Conservation (phyloP, 768 basidiomycete species). For the Agaricus sinodeliciosus region DNA sequence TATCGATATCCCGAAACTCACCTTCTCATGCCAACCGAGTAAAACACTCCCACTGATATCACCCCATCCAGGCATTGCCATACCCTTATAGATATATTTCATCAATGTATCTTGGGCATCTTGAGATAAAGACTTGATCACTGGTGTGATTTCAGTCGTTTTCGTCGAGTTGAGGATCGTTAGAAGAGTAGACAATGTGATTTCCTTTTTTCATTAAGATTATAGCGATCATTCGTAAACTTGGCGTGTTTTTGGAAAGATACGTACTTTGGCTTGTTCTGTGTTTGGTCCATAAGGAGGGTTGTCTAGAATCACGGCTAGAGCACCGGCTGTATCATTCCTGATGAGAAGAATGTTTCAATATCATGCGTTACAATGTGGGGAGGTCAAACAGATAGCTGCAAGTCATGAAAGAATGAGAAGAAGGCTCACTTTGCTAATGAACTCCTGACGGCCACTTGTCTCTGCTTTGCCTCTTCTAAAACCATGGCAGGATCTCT, state of each 20-base stretch:
- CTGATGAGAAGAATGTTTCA: constrained; percentile 29
- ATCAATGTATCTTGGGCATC: constrained; percentile 87
- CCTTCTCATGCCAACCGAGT: constrained; percentile 96
- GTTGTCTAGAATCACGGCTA: constrained; percentile 63
- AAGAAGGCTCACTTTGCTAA: constrained; percentile 59
- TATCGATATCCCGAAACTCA: constrained; percentile 22
- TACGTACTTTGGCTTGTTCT: constrained; percentile 85
- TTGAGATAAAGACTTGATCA: constrained; percentile 65
- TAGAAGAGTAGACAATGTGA: constrained; percentile 75
- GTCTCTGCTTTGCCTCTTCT: constrained; percentile 71
- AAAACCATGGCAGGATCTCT: constrained; percentile 68
- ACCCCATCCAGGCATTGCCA: constrained; percentile 64
- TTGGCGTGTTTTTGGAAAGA: neutral
- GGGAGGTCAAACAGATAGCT: neutral
- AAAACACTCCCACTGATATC: constrained; percentile 55
- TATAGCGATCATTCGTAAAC: neutral
- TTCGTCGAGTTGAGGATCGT: constrained; percentile 94
- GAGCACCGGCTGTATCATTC: constrained; percentile 69
- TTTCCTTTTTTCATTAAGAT: constrained; percentile 29
- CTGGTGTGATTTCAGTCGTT: constrained; percentile 72
- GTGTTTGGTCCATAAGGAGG: constrained; percentile 86
- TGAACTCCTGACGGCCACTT: constrained; percentile 60
- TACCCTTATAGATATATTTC: constrained; percentile 98
- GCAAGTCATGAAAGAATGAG: neutral
- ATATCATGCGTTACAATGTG: neutral